Percentiles rank a stretch among this genome's conserved stretches.
Evolutionary conservation across 2,329 filamentous ascomycete genomes (phyloP).

Genomic region (Microcera coccophila): DNA sequence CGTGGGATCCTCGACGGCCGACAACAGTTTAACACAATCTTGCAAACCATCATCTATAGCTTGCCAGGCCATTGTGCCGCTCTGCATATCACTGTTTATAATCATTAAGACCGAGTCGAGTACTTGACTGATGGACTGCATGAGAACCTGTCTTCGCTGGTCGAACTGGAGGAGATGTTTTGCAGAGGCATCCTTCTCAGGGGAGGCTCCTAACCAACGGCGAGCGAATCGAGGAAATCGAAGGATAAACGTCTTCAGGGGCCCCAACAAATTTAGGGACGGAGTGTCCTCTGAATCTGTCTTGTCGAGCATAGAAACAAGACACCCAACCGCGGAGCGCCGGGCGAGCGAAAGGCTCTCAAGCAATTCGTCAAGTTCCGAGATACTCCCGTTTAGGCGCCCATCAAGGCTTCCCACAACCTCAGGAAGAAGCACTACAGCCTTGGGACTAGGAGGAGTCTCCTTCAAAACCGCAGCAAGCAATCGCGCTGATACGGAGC

Average conservation of each 20-base stretch:
- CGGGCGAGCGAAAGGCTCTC: conserved; percentile 53
- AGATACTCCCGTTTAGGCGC: conserved; percentile 54
- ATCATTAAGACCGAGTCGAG: conserved; percentile 60
- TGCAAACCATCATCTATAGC: conserved; percentile 53
- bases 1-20: conserved; percentile 44
- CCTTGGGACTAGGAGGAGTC: conserved; percentile 31
- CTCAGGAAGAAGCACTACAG: conserved; percentile 42
- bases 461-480: conserved; percentile 52
- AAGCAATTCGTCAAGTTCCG: conserved; percentile 59
- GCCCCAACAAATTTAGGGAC: conserved; percentile 25
- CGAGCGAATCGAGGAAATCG: conserved; percentile 58
- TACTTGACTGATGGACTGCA: conserved; percentile 50
- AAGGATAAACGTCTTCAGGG: conserved; percentile 55
- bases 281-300: conserved; percentile 9
- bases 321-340: conserved; percentile 49
- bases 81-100: conserved; percentile 50
- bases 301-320: conserved; percentile 33
- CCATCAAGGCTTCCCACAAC: conserved; percentile 55
- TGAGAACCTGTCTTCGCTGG: conserved; percentile 52
- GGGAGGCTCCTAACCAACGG: conserved; percentile 59
- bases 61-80: conserved; percentile 49
- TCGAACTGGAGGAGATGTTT: conserved; percentile 61
- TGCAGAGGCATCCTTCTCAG: conserved; percentile 46
- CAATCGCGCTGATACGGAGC: conserved; percentile 52
- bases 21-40: conserved; percentile 53